Percentiles rank a stretch among this genome's conserved stretches.
These are phyloP conservation scores for sunflower (Helianthus annuus) DNA, from an alignment of 129 eudicot genomes.

Conservation along the genomic window HanXRQr2.0-SUNRISE NC_035443.2:108355765-108356264, in stretches of 20 bases:
- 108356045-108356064: constrained; percentile 80
- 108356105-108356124: constrained; percentile 86
- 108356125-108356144: constrained; percentile 94
- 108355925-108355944: constrained; percentile 92
- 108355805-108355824: constrained; percentile 91
- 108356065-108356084: constrained; percentile 97
- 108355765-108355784: constrained; percentile 84
- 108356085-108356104: constrained; percentile 94
- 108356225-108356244: constrained; percentile 85
- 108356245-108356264: constrained; percentile 80
- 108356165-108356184: constrained; percentile 45
- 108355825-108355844: constrained; percentile 97
- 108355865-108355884: constrained; percentile 94
- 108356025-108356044: constrained; percentile 68
- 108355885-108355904: constrained; percentile 95
- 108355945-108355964: constrained; percentile 98
- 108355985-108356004: constrained; percentile 93
- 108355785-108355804: constrained; percentile 87
- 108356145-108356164: constrained; percentile 63
- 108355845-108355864: constrained; percentile 87
- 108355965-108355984: constrained; percentile 93
- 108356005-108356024: constrained; percentile 90
- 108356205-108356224: constrained; percentile 76
- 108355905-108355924: constrained; percentile 81
- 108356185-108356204: constrained; percentile 82